phyloP scores from a whole-genome alignment of 2,329 filamentous ascomycete genomes.

The Cryoendolithus antarcticus region DNA sequence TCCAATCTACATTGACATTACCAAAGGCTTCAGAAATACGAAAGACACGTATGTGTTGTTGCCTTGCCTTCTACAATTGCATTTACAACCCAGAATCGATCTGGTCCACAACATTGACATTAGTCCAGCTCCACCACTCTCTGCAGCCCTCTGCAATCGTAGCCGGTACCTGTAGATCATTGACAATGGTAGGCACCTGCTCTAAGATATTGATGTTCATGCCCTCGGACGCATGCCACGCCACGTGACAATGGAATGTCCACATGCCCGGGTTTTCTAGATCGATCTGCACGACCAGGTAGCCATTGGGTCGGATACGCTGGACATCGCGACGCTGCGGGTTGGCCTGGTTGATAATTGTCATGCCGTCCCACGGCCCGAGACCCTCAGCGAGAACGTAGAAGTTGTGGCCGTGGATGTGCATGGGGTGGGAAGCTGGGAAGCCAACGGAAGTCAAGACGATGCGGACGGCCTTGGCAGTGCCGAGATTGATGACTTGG shows the following conservation, averaged over 20 bases:
- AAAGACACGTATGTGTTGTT: no score
- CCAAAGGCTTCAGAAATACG: no score
- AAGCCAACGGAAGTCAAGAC: conserved; percentile 33
- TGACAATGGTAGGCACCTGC: conserved; percentile 4
- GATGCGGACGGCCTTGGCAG: conserved; percentile 43
- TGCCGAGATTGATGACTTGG: conserved; percentile 37
- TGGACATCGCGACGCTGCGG: conserved; percentile 19
- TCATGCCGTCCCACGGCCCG: conserved; percentile 15
- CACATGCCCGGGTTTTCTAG: conserved; percentile 41
- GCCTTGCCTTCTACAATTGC: no score
- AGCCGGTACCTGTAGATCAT: conserved; percentile 19
- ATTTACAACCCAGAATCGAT: conserved; percentile 38
- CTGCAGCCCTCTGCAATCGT: conserved; percentile 39
- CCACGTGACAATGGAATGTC: conserved; percentile 30
- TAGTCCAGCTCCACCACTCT: conserved; percentile 40
- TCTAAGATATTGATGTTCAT: conserved; percentile 12
- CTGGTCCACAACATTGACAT: conserved; percentile 36
- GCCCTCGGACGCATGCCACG: conserved; percentile 13
- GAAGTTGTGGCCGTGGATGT: conserved; percentile 23
- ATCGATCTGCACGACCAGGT: conserved; percentile 29
- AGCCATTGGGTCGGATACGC: conserved; percentile 12
- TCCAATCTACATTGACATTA: no score
- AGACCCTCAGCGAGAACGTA: conserved; percentile 14
- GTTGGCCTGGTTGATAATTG: conserved; percentile 17
- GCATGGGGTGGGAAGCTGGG: conserved; percentile 20